phyloP scores from a whole-genome alignment of 208 protist genomes.

The Leishmania turanica region DNA sequence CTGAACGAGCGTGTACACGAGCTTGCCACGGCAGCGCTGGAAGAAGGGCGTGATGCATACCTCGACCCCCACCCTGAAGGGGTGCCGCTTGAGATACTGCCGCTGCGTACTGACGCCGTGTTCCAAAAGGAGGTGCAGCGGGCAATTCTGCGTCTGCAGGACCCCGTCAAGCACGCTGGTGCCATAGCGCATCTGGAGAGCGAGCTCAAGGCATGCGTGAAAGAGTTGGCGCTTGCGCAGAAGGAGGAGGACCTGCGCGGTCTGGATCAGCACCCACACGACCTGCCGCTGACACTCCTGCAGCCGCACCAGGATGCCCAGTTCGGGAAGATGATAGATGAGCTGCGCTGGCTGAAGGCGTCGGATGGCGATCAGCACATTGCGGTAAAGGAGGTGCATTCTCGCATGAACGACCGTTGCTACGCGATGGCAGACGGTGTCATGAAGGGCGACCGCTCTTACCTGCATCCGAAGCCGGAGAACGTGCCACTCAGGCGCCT shows the following conservation, averaged over 20 bases:
- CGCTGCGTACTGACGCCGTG: conserved; percentile 49
- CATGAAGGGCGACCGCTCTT: conserved; percentile 63
- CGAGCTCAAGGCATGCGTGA: conserved; percentile 62
- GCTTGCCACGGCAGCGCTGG: conserved; percentile 50
- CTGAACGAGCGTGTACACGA: conserved; percentile 47
- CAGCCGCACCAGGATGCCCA: conserved; percentile 63
- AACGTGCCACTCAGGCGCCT: conserved; percentile 55
- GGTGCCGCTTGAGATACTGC: conserved; percentile 56
- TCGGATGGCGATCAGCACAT: conserved; percentile 5
- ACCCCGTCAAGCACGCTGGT: conserved; percentile 41
- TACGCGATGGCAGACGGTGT: conserved; percentile 60
- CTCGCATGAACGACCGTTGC: conserved; percentile 64
- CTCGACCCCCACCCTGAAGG: conserved; percentile 56
- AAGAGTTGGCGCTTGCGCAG: conserved; percentile 60
- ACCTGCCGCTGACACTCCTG: conserved; percentile 51
- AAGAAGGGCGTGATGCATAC: conserved; percentile 56
- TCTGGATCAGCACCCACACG: conserved; percentile 44
- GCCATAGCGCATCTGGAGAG: conserved; percentile 61
- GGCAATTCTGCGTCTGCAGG: conserved; percentile 47
- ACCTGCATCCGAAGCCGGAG: conserved; percentile 56
- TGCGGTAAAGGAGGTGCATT: conserved; percentile 44
- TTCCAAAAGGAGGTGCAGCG: conserved; percentile 64
- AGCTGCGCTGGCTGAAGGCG: conserved; percentile 54
- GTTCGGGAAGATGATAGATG: conserved; percentile 59
- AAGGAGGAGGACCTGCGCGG: conserved; percentile 58